These are phyloP conservation scores for Aspergillus udagawae DNA, from an alignment of 2,329 filamentous ascomycete genomes.

Conservation along the genomic window DNA sequence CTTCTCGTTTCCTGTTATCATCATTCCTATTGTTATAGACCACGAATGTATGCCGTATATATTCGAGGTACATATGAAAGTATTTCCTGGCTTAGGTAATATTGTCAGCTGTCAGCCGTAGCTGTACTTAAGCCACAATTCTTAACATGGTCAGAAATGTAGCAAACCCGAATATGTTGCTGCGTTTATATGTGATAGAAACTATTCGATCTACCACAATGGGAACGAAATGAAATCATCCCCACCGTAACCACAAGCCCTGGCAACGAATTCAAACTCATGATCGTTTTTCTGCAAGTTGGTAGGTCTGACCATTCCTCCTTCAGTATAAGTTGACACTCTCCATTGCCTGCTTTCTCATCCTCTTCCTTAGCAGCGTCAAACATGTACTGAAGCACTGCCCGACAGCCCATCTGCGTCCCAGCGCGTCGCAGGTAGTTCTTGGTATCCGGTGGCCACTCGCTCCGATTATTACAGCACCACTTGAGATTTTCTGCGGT, in stretches of 20 bases:
- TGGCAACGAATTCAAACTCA: conserved; percentile 33
- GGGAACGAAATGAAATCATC: conserved; percentile 6
- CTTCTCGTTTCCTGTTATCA: too few species aligned
- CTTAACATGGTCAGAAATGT: too few species aligned
- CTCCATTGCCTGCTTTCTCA: conserved; percentile 25
- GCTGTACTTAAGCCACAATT: too few species aligned
- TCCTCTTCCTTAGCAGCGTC: conserved; percentile 24
- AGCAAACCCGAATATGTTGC: too few species aligned
- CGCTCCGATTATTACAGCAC: conserved; percentile 14
- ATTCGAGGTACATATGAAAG: too few species aligned
- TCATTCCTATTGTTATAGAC: too few species aligned
- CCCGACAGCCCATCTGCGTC: conserved; percentile 20
- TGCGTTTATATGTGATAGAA: too few species aligned
- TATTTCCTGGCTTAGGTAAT: too few species aligned
- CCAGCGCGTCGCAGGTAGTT: conserved; percentile 29
- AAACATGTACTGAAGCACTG: conserved; percentile 23
- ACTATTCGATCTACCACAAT: conserved; percentile 1
- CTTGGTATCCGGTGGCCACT: conserved; percentile 27
- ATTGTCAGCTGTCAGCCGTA: too few species aligned
- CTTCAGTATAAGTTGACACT: conserved; percentile 13
- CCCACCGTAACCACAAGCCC: conserved; percentile 19
- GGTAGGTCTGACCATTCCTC: conserved; percentile 19
- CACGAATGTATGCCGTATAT: too few species aligned
- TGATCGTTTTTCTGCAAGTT: conserved; percentile 36
- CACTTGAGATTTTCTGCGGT: conserved; percentile 21